Evolutionary conservation across 306 rosid genomes (phyloP), one percentile per base, ranked within the genome.

Genomic region (Hippophae tibetana): DNA sequence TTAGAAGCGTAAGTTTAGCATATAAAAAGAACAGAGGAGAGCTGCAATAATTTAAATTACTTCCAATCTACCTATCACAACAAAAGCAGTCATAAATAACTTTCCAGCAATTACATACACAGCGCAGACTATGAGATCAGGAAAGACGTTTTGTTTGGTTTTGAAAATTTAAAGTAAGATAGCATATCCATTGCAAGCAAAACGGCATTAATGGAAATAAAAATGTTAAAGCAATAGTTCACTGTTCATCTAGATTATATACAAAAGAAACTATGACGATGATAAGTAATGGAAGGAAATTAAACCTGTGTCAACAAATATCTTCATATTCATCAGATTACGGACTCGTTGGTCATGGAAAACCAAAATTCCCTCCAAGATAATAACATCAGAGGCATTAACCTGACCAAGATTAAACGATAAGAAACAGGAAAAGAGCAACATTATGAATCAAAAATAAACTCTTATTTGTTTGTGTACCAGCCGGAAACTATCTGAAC

Each of bases 321-420:
- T 92, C 84, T 92, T 92, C 89, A 87, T 92, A 78, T 87, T 85
- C 98, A 92, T 92, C 65, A 92, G 78, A 75, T 82, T 83, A 23
- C 98, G 95, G 18, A 92, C 92, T 47, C 76, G 84, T 63, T 81
- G 98, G 53, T 92, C 98, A 53, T 92, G 98, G 83, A 92, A 92
- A 56, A 92, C 96, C 56, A 92, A 84, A 85, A 92, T 92, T 45
- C 98, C 98, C 77, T 92, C 98, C 83, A 92, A 63, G 69, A 92
- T 92, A 60, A 92, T 92, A 60, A 92, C 98, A 71, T 92, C 95
- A 56, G 98, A 92, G 64, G 86, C 96, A 79, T 92, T 87, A 50
- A 92, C 98, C 98, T 92, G 75, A 66, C 56, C 62, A 69, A 1
- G 27, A 26, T 13, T 13, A 31, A 31, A 31, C 3, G 3, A 31